These are phyloP conservation scores for Cutaneotrichosporon cyanovorans DNA, from an alignment of 1,284 basidiomycete genomes.

Conservation along the genomic window DNA sequence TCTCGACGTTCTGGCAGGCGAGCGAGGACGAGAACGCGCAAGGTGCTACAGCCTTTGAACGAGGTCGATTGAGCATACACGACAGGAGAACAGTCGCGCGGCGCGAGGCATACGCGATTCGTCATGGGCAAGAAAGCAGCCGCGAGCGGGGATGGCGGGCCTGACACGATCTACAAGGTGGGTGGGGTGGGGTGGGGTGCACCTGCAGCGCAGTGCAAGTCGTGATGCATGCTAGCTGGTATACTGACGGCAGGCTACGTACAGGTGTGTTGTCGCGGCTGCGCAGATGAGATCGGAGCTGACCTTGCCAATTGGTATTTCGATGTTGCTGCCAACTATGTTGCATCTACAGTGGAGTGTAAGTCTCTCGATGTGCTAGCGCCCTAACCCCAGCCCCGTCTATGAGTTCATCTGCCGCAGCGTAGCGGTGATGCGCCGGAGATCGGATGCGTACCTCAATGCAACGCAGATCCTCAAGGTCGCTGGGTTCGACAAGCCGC, in stretches of 20 bases:
- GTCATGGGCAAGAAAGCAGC: slow-evolving; percentile 27
- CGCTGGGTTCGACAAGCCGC: slow-evolving; percentile 98
- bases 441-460: slow-evolving; percentile 94
- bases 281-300: no score
- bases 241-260: slow-evolving; percentile 22
- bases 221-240: slow-evolving; percentile 3
- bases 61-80: neutral
- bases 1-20: no score
- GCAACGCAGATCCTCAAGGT: slow-evolving; percentile 99
- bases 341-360: slow-evolving; percentile 42
- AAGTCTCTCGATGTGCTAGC: slow-evolving; percentile 17
- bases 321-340: neutral
- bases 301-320: no score
- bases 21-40: no score
- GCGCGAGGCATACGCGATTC: slow-evolving; percentile 1
- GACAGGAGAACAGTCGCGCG: no score
- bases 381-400: slow-evolving; percentile 33
- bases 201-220: no score
- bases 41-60: no score
- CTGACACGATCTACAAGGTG: slow-evolving; percentile 39
- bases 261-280: slow-evolving; percentile 26
- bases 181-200: slow-evolving; percentile 3
- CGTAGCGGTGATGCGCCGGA: slow-evolving; percentile 94
- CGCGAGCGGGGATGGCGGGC: slow-evolving; percentile 22
- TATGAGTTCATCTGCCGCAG: slow-evolving; percentile 72